Evolutionary conservation across 257 asterid genomes (phyloP), one percentile per base, ranked within the genome.

Genomic region (Scutellaria galericulata): DNA sequence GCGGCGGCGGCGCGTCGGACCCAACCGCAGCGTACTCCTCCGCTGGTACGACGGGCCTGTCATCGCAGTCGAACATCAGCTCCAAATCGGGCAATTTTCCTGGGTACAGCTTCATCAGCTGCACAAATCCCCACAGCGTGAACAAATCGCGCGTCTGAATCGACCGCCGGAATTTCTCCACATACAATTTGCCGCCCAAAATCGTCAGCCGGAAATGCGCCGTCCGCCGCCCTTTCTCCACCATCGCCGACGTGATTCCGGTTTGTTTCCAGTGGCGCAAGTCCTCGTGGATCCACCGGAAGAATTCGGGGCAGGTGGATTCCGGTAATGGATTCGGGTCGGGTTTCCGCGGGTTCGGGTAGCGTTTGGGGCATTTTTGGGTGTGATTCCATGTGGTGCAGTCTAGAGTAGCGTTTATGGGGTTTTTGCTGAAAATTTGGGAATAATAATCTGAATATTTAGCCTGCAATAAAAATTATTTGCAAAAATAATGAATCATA

Each of bases 271-370:
- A 89, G 59, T 74, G 93, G 66, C 77, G 76, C 27, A 89, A 71
- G 73, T 89, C 96, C 48, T 85, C 87, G 81, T 86, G 85, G 20
- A 89, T 89, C 96, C 96, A 89, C 75, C 93, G 85, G 79, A 89
- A 89, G 56, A 82, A 86, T 22, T 86, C 93, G 45, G 96, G 96
- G 77, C 96, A 89, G 65, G 82, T 71, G 5, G 86, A 42, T 12
- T n/a, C 74, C 37, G 80, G 31, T 54, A 76, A 45, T 27, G 73
- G 53, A 7, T 59, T 68, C 13, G 77, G 70, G 11, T 71, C 41
- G 5, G 70, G 61, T 5, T 63, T 35, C 66, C 60, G 54, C 12
- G 74, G 15, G 2, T 9, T 53, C 56, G 87, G 92, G 80, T 88
- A 79, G 71, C 52, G 76, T 44, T 41, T 68, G 7, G 90, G 88